Conservation (phyloP, 2,329 filamentous ascomycete species). For the Aspergillus uvarum region DNA sequence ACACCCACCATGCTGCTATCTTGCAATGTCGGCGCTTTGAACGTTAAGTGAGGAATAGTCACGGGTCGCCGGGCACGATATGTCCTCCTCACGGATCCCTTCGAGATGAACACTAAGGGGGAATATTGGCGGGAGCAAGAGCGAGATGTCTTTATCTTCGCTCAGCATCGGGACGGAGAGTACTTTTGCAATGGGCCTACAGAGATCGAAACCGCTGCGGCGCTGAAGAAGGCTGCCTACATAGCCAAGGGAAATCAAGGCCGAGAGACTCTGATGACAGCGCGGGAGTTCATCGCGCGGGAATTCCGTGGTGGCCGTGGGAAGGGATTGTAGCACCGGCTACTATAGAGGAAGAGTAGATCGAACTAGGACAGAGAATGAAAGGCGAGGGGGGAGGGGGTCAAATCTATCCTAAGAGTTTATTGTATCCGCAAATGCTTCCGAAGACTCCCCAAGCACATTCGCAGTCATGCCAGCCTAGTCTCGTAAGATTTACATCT, state of each 20-base stretch:
- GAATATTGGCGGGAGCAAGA: conserved; percentile 22
- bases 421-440: too few species aligned
- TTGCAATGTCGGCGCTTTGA: too few species aligned
- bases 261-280: not conserved
- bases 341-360: not conserved
- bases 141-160: conserved; percentile 41
- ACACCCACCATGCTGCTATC: too few species aligned
- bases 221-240: conserved; percentile 24
- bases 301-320: too few species aligned
- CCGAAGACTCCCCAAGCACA: too few species aligned
- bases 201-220: conserved; percentile 23
- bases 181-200: conserved; percentile 33
- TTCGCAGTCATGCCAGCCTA: too few species aligned
- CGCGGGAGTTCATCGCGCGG: conserved; percentile 1
- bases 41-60: too few species aligned
- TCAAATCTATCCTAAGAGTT: too few species aligned
- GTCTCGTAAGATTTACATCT: too few species aligned
- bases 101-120: conserved; percentile 34
- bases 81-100: not conserved
- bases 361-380: too few species aligned
- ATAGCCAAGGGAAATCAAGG: not conserved
- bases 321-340: not conserved
- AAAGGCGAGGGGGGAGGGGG: too few species aligned
- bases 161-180: conserved; percentile 34
- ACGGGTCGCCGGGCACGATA: conserved; percentile 1